A percentile compares a stretch with the other conserved stretches of the same genome.
These are phyloP conservation scores for Sclerotiophoma versabilis DNA, from an alignment of 2,329 filamentous ascomycete genomes.

Conservation along the genomic window DNA sequence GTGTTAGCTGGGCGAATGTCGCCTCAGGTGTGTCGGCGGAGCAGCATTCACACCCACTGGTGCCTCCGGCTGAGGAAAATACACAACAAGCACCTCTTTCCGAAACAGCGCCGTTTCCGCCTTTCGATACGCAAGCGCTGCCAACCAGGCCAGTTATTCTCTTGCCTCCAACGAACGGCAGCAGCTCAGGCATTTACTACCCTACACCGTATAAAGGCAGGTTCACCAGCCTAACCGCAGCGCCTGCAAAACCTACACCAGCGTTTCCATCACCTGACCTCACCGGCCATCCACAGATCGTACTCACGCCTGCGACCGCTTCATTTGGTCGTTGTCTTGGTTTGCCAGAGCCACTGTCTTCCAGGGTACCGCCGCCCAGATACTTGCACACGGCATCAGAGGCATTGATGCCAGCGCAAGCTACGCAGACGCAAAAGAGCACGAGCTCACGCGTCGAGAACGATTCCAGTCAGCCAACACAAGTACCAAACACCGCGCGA, in stretches of 20 bases:
- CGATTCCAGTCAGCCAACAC: not conserved
- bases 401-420: not conserved
- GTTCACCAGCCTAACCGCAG: not conserved
- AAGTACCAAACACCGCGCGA: not conserved
- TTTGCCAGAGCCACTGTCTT: not conserved
- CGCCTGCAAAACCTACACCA: not conserved
- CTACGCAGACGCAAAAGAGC: not conserved
- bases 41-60: not conserved
- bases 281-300: too few relatives aligned
- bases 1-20: constrained; percentile 4
- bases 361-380: not conserved
- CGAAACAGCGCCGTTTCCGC: not conserved
- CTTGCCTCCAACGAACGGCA: not conserved
- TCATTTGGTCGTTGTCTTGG: not conserved
- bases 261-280: not conserved
- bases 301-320: not conserved
- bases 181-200: too few relatives aligned
- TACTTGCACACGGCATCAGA: not conserved
- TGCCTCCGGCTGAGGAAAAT: not conserved
- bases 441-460: not conserved
- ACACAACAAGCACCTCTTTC: not conserved
- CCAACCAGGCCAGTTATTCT: not conserved
- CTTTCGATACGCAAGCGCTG: not conserved
- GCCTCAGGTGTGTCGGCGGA: not conserved
- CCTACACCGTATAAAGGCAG: not conserved